Evolutionary conservation across 2,329 filamentous ascomycete genomes (phyloP), one percentile per base, ranked within the genome.

Genomic region (Cladophialophora chaetospira): DNA sequence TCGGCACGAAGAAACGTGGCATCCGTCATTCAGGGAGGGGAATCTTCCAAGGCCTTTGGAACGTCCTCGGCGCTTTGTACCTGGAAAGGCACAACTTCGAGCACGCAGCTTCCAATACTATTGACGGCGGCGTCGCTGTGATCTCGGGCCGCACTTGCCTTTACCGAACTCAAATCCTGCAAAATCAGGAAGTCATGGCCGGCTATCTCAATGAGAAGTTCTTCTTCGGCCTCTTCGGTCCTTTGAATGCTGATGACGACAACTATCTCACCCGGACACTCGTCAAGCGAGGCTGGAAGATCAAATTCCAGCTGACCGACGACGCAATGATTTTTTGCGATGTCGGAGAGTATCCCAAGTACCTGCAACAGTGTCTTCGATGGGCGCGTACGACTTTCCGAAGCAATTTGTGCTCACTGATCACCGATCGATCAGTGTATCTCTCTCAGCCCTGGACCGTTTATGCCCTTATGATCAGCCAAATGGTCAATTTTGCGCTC

Each of bases 11-110:
- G 64, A 85, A 86, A 69, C 74, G 74, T 0, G 81, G 82, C 5
- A 70, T 72, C 4, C 76, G 80, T 2, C 71, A 72, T 1, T 56
- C 55, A 8, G 52, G 23, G 0, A 62, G 44, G 36, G 63, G 55
- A 52, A 60, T 40, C 46, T 54, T 60, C 13, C 45, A 42, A 2
- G 63, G 63, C 0, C 69, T 79, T 50, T 76, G 75, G 68, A 85
- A 86, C 68, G 77, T 84, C 65, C 72, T 86, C 15, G 83, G 80
- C 0, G 79, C 78, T 26, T 68, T 77, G n/a, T 86, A 86, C 65
- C 76, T 87, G 1, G 77, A 82, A 62, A 79, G 83, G 0, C 82
- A 85, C 68, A 86, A 85, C 65, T 87, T 81, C 67, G 84, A 87
- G 65, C 80, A 82, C 50, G 75, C 79, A 0, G 73, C 81, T 0